Percentiles rank a stretch among this genome's conserved stretches.
Evolutionary conservation across 768 basidiomycete species (phyloP).

Genomic region (Boletellus ananiceps): DNA sequence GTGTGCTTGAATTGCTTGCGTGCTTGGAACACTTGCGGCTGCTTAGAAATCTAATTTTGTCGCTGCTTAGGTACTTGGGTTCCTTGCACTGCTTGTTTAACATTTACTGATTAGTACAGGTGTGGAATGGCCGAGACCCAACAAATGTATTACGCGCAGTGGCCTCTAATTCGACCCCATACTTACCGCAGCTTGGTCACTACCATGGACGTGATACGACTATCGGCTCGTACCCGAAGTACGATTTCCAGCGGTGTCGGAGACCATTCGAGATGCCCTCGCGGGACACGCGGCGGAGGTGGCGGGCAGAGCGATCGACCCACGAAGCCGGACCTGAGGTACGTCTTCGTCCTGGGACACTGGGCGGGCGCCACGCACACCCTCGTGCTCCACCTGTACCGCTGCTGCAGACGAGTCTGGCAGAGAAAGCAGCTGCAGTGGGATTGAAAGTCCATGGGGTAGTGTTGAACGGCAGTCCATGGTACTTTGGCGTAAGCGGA

Average conservation of each 20-base stretch:
- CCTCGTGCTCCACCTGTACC: constrained; percentile 40
- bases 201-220: constrained; percentile 28
- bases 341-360: constrained; percentile 52
- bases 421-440: constrained; percentile 17
- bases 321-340: constrained; percentile 35
- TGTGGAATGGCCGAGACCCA: no score
- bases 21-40: no score
- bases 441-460: constrained; percentile 37
- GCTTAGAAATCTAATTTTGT: no score
- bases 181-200: no score
- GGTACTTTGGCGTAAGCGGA: constrained; percentile 31
- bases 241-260: constrained; percentile 49
- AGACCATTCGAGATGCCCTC: constrained; percentile 59
- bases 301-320: constrained; percentile 1
- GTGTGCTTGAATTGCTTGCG: no score
- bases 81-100: no score
- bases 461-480: constrained; percentile 45
- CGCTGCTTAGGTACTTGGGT: no score
- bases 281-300: constrained; percentile 30
- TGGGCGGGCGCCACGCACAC: constrained; percentile 57
- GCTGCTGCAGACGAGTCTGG: constrained; percentile 30
- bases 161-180: no score
- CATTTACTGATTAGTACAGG: no score
- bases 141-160: no score
- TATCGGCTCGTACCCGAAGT: constrained; percentile 59